Conservation (phyloP, 1,284 basidiomycete genomes). For the Moesziomyces sp. region DNA sequence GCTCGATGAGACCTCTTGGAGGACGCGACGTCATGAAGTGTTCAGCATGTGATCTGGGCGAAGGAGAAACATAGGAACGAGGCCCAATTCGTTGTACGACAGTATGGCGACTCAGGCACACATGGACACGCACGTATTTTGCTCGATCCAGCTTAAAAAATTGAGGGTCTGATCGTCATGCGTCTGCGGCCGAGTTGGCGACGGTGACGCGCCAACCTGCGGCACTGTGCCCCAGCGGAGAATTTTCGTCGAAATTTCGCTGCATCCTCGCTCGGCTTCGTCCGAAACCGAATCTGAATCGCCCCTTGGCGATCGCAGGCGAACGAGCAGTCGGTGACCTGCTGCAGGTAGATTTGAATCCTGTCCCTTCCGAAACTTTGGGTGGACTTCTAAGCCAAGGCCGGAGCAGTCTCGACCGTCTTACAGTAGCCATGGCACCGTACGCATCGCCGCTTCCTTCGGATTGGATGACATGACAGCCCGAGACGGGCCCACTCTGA, state of each 20-base stretch:
- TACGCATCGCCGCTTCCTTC: too few species aligned
- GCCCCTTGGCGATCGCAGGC: not conserved
- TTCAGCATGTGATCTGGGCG: too few species aligned
- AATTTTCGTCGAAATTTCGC: constrained; percentile 42
- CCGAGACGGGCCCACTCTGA: not conserved
- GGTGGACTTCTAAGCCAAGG: too few species aligned
- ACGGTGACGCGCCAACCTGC: not conserved
- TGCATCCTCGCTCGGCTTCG: constrained; percentile 23
- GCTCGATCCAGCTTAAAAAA: not conserved
- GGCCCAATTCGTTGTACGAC: not conserved
- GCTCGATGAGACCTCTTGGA: too few species aligned
- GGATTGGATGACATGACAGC: too few species aligned
- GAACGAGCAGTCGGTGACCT: not conserved
- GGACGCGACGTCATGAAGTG: too few species aligned
- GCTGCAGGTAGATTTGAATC: not conserved
- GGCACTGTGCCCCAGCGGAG: constrained; percentile 12
- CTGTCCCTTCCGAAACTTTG: not conserved
- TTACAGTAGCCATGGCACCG: too few species aligned
- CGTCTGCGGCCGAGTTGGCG: not conserved
- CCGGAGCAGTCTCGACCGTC: too few species aligned
- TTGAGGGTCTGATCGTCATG: not conserved
- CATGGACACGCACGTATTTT: not conserved
- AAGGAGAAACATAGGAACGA: too few species aligned
- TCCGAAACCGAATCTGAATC: not conserved
- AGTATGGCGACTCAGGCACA: not conserved